Percentiles rank a stretch among this genome's conserved stretches.
Evolutionary conservation across 2,329 filamentous ascomycete genomes (phyloP).

Genomic region (Leptoxyphium fumago): DNA sequence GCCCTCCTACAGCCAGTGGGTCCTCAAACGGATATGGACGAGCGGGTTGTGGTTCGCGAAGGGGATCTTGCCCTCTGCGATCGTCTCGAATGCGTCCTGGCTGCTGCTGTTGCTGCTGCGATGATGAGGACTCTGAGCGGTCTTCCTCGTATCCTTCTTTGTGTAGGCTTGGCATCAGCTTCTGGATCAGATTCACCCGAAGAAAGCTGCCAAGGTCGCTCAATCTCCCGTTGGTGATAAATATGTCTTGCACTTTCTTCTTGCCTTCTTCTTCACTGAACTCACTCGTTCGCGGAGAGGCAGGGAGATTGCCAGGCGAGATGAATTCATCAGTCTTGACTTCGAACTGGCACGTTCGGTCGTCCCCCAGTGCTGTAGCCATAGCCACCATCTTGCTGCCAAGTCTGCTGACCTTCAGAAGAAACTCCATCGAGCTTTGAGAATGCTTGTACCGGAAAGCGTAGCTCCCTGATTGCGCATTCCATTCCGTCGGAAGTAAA

Average conservation of each 20-base stretch:
- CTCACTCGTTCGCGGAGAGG: slow-evolving; percentile 21
- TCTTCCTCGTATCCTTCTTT: slow-evolving; percentile 65
- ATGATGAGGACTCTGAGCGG: slow-evolving; percentile 8
- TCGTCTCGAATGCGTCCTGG: slow-evolving; percentile 17
- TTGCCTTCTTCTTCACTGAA: slow-evolving; percentile 25
- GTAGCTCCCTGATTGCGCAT: slow-evolving; percentile 52
- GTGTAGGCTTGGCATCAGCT: slow-evolving; percentile 59
- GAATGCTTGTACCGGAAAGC: slow-evolving; percentile 77
- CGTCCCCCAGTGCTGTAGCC: slow-evolving; percentile 63
- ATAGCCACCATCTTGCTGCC: slow-evolving; percentile 74
- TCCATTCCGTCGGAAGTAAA: slow-evolving; percentile 67
- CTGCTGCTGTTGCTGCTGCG: slow-evolving; percentile 12
- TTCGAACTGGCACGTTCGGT: slow-evolving; percentile 68
- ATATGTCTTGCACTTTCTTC: slow-evolving; percentile 40
- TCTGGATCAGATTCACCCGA: slow-evolving; percentile 70
- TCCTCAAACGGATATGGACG: slow-evolving; percentile 48
- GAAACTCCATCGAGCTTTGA: slow-evolving; percentile 71
- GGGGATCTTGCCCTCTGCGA: slow-evolving; percentile 22
- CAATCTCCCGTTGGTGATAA: slow-evolving; percentile 59
- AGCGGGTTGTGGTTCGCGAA: slow-evolving; percentile 41
- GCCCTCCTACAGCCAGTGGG: slow-evolving; percentile 42
- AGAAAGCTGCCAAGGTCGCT: slow-evolving; percentile 54
- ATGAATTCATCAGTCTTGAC: slow-evolving; percentile 61
- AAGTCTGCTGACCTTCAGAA: slow-evolving; percentile 69
- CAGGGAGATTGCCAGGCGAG: slow-evolving; percentile 43